phyloP scores from a whole-genome alignment of 1,139 yeast genomes.

The Geotrichum macrosporum region DNA sequence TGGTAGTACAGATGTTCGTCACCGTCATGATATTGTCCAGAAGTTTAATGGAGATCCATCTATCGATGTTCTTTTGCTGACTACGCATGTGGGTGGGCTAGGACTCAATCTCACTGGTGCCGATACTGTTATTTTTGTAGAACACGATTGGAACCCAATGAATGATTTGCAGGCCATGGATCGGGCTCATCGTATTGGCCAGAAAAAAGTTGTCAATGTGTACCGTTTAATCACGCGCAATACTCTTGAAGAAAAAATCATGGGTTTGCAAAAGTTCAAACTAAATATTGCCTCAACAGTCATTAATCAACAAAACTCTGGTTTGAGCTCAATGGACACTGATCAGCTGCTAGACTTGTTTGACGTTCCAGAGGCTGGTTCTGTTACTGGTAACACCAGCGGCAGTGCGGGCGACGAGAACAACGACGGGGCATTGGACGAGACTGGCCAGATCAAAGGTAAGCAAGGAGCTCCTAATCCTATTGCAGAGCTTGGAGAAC shows the following conservation, averaged over 20 bases:
- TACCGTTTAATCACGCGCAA: conserved; percentile 87
- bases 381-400: conserved; percentile 43
- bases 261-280: conserved; percentile 97
- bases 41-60: conserved; percentile 96
- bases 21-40: conserved; percentile 85
- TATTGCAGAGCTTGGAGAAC: conserved; percentile 83
- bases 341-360: conserved; percentile 88
- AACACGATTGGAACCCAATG: conserved; percentile 99
- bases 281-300: conserved; percentile 95
- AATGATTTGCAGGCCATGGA: conserved; percentile 99
- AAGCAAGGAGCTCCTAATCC: conserved; percentile 55
- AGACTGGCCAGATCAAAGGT: conserved; percentile 56
- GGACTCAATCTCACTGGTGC: conserved; percentile 98
- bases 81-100: conserved; percentile 97
- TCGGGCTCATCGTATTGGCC: conserved; percentile 96
- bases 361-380: conserved; percentile 56
- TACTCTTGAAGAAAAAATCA: conserved; percentile 93
- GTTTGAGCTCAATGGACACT: conserved; percentile 93
- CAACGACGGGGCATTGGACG: conserved; percentile 41
- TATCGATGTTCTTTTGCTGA: conserved; percentile 82
- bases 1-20: conserved; percentile 90
- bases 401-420: conserved; percentile 39
- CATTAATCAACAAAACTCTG: conserved; percentile 94
- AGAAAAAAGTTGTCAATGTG: conserved; percentile 93
- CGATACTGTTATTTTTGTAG: conserved; percentile 96